Evolutionary conservation across 257 asterid species (phyloP), one percentile per base, ranked within the genome.

Genomic region (Solanum chilense): DNA sequence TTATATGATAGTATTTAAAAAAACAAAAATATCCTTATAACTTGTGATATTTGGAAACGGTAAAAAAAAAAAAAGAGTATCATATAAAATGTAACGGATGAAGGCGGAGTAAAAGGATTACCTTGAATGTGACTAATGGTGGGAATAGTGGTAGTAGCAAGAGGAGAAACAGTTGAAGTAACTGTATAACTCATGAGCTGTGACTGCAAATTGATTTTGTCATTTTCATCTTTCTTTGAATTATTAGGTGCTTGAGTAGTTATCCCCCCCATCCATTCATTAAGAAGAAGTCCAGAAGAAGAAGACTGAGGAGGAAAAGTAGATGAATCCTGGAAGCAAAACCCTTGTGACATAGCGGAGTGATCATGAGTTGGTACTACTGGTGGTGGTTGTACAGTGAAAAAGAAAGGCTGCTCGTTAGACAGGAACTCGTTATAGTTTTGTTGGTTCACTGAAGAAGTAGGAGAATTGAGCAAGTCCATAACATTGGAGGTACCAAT

Each of bases 381-480:
- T 62, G 62, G 60, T 29, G 91, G 23, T 12, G 88, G 95, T 33
- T 90, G 97, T 41, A 88, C 87, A 2, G 96, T 92, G 49, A 90
- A 93, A 80, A 91, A 89, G 82, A 93, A 95, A 60, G 94, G 92
- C 3, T 91, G 92, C 20, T 91, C 94, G 1, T 90, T 27, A 74
- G 89, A 9, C 7, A 80, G 39, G 82, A 94, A 93, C 21, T 94
- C 96, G 12, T 23, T 89, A 49, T 80, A 80, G 85, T 47, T 80
- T 16, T 68, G 90, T 39, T 94, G 96, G 90, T 95, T 96, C 29
- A 94, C 98, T 0, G 98, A 93, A 71, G 95, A 92, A 13, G 98
- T 91, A 0, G 98, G 95, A 1, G 98, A 95, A 68, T 87, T 95
- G 8, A 92, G 90, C 27, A 91, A 62, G 74, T 93, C 96, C 64